Evolutionary conservation across 1,284 basidiomycete species (phyloP).

Genomic region (Fomitiporia mediterranea): DNA sequence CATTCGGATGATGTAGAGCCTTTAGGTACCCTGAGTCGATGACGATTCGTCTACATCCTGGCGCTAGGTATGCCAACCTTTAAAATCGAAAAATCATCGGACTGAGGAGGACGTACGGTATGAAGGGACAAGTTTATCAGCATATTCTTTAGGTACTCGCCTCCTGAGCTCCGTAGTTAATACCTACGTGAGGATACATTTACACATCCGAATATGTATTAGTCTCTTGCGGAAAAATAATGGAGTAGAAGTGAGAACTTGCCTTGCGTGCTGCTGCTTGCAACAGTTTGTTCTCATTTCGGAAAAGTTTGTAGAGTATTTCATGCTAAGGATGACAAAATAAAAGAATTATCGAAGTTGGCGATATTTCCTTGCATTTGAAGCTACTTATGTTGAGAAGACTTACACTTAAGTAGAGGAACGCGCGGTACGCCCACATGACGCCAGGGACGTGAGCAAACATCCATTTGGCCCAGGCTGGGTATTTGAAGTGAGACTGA

Average conservation of each 20-base stretch:
- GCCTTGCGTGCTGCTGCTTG: slow-evolving; percentile 15
- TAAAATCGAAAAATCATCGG: neutral
- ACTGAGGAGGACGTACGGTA: slow-evolving; percentile 37
- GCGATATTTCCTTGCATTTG: neutral
- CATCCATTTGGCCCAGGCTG: slow-evolving; percentile 39
- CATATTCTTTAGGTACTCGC: slow-evolving; percentile 42
- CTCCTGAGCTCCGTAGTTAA: slow-evolving; percentile 45
- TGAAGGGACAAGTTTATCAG: slow-evolving; percentile 40
- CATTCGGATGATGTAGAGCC: slow-evolving; percentile 21
- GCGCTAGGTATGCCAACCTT: neutral
- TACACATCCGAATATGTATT: neutral
- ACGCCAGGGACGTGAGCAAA: slow-evolving; percentile 46
- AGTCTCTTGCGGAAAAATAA: too few species aligned
- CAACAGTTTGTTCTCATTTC: slow-evolving; percentile 9
- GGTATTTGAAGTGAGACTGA: slow-evolving; percentile 36
- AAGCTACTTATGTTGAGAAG: neutral
- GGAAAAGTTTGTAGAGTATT: slow-evolving; percentile 9
- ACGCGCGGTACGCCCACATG: slow-evolving; percentile 43
- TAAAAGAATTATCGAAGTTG: neutral
- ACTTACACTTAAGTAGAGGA: slow-evolving; percentile 42
- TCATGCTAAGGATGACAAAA: slow-evolving; percentile 10
- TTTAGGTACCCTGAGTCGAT: slow-evolving; percentile 3
- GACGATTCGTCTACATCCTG: slow-evolving; percentile 6
- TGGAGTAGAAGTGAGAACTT: neutral
- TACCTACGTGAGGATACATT: neutral